Evolutionary conservation across 139 green algal genomes (phyloP), one percentile per base, ranked within the genome.

Genomic region (Desmodesmus armatus): DNA sequence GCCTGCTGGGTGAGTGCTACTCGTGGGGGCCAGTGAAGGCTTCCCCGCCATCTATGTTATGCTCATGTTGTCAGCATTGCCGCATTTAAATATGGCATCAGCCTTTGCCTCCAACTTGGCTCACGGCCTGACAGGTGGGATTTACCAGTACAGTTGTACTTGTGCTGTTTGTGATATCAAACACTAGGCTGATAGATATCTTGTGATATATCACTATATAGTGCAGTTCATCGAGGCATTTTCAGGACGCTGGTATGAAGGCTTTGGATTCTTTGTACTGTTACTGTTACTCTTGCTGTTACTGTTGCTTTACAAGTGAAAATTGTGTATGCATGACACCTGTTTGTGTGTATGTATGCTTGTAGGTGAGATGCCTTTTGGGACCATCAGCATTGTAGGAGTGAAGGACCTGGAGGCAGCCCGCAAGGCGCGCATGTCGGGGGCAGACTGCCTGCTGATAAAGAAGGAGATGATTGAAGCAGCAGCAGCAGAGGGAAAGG

Each of bases 391-490:
- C 53, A 39, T 88, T 35, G 84, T 96, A 19, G 94, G 94, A 3
- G 85, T 91, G 2, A 84, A 76, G 37, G 90, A 72, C 40, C 17
- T 95, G 44, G 89, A 95, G 27, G 92, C 96, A 74, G 94, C 94
- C 2, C 41, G 89, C 1, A 85, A 88, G 31, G 94, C 92, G 1
- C 79, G 91, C 27, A 23, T 75, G 39, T 89, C 87, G 2, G 94
- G 94, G 0, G 94, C 94, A 11, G 94, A 97, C 78, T 83, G 84
- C 3, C 29, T 97, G 53, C 81, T 97, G 40, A 51, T 97, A 23
- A 95, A 94, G 82, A 83, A 84, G 43, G 94, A 97, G 79, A 78
- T 96, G 75, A 85, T 96, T 4, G 80, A 78, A 27, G 80, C n/a
- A 3, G 80, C 80, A 11, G 80, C 65, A 31, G 66, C 80, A 1